Evolutionary conservation across 441 rosid species (phyloP), one percentile per base, ranked within the genome.

Genomic region (Omphalea diandra): DNA sequence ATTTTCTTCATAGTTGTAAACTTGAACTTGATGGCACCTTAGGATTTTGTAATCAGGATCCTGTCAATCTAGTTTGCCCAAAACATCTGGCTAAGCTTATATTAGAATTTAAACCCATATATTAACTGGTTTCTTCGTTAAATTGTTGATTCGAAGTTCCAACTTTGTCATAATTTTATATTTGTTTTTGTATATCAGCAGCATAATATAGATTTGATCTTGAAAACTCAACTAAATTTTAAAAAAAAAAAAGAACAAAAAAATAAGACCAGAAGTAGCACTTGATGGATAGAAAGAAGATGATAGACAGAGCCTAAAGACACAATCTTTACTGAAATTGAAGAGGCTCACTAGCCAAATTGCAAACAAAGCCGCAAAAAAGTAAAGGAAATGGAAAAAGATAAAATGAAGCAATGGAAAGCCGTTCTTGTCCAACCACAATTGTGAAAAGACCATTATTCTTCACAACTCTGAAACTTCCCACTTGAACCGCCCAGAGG

Each of bases 261-360:
- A 61, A 63, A n/a, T n/a, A n/a, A n/a, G n/a, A n/a, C n/a, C n/a
- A n/a, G n/a, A n/a, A n/a, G n/a, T 0, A 36, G 65, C 65, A 61
- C 32, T 40, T 17, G 44, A 10, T 43, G n/a, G n/a, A n/a, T n/a
- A n/a, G n/a, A n/a, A n/a, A n/a, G n/a, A n/a, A n/a, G n/a, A n/a
- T n/a, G 5, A 5, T 2, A 6, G 4, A 18, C 3, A 57, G 55
- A 55, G 55, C 44, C 31, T 76, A 73, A 24, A 64, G 15, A n/a
- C n/a, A 31, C 75, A 78, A 65, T 24, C 69, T 77, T 82, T 53
- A 63, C 81, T 75, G 63, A 65, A 79, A 83, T 72, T 63, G 58
- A 73, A 69, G 1, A 62, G 75, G 77, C 58, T 50, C 26, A 63
- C 61, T 36, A 65, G 69, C 76, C 80, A 54, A 18, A 5, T 29